Base-by-base conservation (phyloP, 257 asterid species). In the Leonotis leonurus region DNA sequence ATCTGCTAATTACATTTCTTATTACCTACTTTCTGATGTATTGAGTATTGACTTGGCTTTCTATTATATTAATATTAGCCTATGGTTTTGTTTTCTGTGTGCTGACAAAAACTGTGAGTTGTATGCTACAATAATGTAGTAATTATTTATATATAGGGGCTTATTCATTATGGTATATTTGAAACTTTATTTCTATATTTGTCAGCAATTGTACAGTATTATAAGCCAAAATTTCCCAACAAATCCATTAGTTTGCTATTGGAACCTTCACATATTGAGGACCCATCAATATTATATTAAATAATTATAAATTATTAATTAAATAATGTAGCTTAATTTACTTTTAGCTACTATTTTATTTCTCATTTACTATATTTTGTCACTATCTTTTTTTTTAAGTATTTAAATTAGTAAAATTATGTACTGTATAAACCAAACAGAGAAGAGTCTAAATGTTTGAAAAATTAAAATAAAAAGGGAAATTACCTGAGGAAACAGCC, bases 401-500 rank as follows among this genome's bases (percentile, higher is more conserved):
- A n/a, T n/a, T n/a, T n/a, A n/a, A n/a, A n/a, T n/a, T n/a, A 32
- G 12, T 35, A 35, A 35, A 35, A 35, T 9, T 7, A 35, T 35
- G 13, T n/a, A n/a, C n/a, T 9, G 37, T 30, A 30, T 30, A 32
- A 32, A 9, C 6, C 10, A 32, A 32, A 6, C 2, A 12, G 12
- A 5, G 9, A 32, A 6, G 6, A 6, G 1, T 37, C 13, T 30
- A 13, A n/a, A n/a, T 5, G 21, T 45, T 18, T 12, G 0, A 12
- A 17, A 36, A 50, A 0, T 8, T 2, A 7, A 35, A 13, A 12
- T 32, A 8, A 48, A 27, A 33, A 33, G 24, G 0, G 2, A 11
- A 29, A 44, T 5, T 46, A 89, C 97, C 96, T 87, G 72, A 90
- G 87, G 73, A 80, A 90, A 74, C 95, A 90, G 29, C 97, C 96